Base-by-base conservation (phyloP, 305 asterid species). In the Salvia sclarea region DNA sequence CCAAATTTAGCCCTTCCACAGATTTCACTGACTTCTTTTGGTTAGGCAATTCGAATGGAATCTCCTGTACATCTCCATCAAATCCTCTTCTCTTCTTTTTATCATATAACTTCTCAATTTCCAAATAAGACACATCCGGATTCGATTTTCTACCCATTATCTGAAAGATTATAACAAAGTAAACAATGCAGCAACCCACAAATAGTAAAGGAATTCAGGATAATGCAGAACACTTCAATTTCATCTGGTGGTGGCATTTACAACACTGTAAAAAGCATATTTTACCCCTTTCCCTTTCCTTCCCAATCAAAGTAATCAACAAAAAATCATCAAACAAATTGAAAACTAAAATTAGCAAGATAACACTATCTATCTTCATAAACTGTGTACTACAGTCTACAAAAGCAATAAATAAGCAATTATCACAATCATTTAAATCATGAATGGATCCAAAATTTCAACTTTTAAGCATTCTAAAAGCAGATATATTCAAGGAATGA, bases 91-190 rank as follows among this genome's bases (percentile, higher is more conserved):
- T 83, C 80, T 84, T 83, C 74, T 83, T 86, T 72, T 82, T 81
- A 8, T 79, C 83, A 50, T 79, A 56, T 52, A 84, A 69, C 74
- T 93, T 87, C 80, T 88, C 97, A 70, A 90, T 85, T 69, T 93
- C 96, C 84, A 90, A 69, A 79, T 89, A 84, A 52, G 92, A 80
- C 65, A 86, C 22, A 44, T 88, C 97, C 13, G 94, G 98, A 81
- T 88, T 83, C 20, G 79, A 70, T 85, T 90, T 93, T 76, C 84
- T 76, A 61, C 95, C 91, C 90, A 88, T 84, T 70, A 93, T 85
- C 98, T 93, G 81, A 64, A 73, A 71, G 69, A 66, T 58, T 33
- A 61, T 70, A 73, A 72, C 45, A 40, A 66, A 73, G 63, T 33
- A 53, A 44, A 53, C 30, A 57, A 49, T 50, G 40, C 54, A 41